Percentiles rank a stretch among this genome's conserved stretches.
These are phyloP conservation scores for Rubroboletus satanas DNA, from an alignment of 768 basidiomycete species.

Conservation along the genomic window DNA sequence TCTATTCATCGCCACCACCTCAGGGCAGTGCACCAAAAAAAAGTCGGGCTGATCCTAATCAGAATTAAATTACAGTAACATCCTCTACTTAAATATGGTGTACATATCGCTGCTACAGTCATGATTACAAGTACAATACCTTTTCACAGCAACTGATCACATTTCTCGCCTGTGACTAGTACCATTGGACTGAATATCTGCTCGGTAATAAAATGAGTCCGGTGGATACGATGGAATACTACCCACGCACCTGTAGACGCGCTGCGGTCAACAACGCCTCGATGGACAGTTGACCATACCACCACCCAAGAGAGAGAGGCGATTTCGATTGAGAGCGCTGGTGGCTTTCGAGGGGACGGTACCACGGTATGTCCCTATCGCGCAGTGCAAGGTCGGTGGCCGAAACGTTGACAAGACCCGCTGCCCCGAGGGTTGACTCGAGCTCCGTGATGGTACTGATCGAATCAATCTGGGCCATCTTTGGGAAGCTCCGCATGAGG, in stretches of 20 bases:
- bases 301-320: not conserved
- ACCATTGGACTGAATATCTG: constrained; percentile 10
- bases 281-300: constrained; percentile 6
- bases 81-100: not conserved
- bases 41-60: no score
- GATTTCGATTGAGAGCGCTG: not conserved
- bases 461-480: not conserved
- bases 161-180: constrained; percentile 1
- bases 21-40: no score
- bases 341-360: not conserved
- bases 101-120: not conserved
- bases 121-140: not conserved
- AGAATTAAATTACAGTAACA: not conserved
- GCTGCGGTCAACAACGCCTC: constrained; percentile 1
- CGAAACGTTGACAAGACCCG: not conserved
- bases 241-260: not conserved
- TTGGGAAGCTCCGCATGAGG: constrained; percentile 1
- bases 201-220: not conserved
- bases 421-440: not conserved
- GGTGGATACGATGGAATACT: not conserved
- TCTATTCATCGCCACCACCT: no score
- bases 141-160: not conserved
- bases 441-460: not conserved
- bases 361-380: constrained; percentile 4
- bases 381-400: not conserved